Evolutionary conservation across 108 stramenopile species (phyloP), one percentile per base, ranked within the genome.

Genomic region (Nitzschia putrida): DNA sequence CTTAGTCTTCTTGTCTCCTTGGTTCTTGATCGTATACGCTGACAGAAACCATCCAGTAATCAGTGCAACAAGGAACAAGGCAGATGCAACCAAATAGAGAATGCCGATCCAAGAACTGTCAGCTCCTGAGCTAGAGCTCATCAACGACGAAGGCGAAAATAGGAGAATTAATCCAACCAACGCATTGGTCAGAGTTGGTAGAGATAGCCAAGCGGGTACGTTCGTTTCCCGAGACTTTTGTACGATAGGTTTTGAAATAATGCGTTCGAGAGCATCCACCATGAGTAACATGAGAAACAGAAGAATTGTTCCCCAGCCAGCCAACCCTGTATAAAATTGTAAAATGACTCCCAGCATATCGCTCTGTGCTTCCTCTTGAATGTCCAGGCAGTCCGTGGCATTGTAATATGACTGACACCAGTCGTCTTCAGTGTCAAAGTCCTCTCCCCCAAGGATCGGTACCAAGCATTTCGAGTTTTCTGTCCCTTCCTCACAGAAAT

Each of bases 221-320:
- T 93, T 93, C n/a, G 85, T 68, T 68, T 93, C 85, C 78, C 89
- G 79, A 0, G 92, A 93, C 24, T 87, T 74, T 69, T 90, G 92
- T 23, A 93, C 88, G 49, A 93, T 87, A 0, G 92, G 92, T 56
- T 79, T 72, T 14, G 89, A 76, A 51, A 93, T 89, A 26, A 93
- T 89, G 20, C 78, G 75, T 68, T 93, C 86, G 20, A 93, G 68
- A 8, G 85, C 47, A 37, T 78, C 74, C 0, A 93, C 63, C n/a
- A 82, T 79, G 7, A 90, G 78, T 49, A 81, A 34, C 53, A 82
- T 69, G 57, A 87, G 55, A 68, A 84, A 43, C 64, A 72, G 53
- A 64, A 84, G 57, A 59, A 72, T 0, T 58, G 66, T 70, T 9
- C 58, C 77, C 74, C 72, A 71, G 13, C 25, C 61, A 29, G 66